Evolutionary conservation across 768 basidiomycete species (phyloP), one percentile per base, ranked within the genome.

Genomic region (Boletellus sp.): DNA sequence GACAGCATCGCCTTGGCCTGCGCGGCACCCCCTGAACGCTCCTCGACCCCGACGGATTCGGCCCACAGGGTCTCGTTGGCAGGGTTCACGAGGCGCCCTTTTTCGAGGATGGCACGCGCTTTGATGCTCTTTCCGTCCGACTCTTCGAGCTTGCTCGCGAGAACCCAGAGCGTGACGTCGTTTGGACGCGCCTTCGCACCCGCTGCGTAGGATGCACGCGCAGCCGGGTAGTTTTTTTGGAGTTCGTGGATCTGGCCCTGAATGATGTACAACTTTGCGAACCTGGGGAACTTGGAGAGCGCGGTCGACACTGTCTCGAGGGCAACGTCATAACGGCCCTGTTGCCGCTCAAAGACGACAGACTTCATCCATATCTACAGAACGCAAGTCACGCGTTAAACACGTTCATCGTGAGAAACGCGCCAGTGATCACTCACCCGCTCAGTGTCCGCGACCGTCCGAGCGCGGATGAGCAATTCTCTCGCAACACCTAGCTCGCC

Each of bases 341-440:
- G 90, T 64, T 95, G 90, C 10, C 94, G 80, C 62, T 97, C 94
- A 58, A 99, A 94, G 1, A 91, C 90, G 2, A 90, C 94, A 1
- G 90, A 93, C 67, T 99, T 98, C 94, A 98, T 93, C 96, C 95
- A 99, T 45, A 99, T 97, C 93, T 95, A 61, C 9, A 7, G 6
- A 20, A 23, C 20, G 33, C 45, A 40, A 39, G 36, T 24, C n/a
- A n/a, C 2, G 1, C 19, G 35, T 26, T 33, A 34, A 17, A 22
- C 10, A 17, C 7, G 2, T 19, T n/a, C 5, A 10, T 12, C 15
- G 15, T 15, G 31, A 32, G 17, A 40, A 17, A 28, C 19, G n/a
- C n/a, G 13, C 5, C 10, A 23, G 19, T 28, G 7, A 20, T 26
- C 9, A 71, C 84, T 60, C 56, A 92, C 94, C 68, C 94, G 73